Evolutionary conservation across 306 rosid genomes (phyloP).

Genomic region (Benincasa hispida): DNA sequence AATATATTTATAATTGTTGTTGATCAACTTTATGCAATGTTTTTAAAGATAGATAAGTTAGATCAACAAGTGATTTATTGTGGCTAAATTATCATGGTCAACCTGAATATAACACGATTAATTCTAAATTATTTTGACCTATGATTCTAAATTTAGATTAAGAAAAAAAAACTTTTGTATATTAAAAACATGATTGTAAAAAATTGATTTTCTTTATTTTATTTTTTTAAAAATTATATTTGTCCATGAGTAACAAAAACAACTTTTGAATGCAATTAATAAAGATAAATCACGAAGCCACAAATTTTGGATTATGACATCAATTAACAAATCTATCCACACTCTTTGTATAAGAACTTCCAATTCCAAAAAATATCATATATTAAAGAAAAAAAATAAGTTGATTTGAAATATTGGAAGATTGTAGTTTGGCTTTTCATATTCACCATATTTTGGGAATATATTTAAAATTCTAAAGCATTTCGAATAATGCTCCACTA

Average conservation of each 20-base stretch:
- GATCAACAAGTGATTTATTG: too few species aligned
- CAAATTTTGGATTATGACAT: background rate
- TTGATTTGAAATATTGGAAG: background rate
- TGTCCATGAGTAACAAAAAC: background rate
- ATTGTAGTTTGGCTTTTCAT: background rate
- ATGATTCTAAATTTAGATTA: too few species aligned
- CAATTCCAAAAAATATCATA: background rate
- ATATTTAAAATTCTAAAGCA: too few species aligned
- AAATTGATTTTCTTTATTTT: background rate
- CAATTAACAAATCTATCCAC: background rate
- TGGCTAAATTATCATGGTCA: too few species aligned
- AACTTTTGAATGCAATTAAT: background rate
- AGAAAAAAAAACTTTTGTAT: too few species aligned
- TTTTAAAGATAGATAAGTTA: too few species aligned
- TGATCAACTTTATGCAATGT: too few species aligned
- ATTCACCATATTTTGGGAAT: background rate
- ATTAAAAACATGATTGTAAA: background rate
- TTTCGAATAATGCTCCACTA: too few species aligned
- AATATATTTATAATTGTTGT: too few species aligned
- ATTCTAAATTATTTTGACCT: too few species aligned
- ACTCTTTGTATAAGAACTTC: background rate
- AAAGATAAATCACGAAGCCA: background rate
- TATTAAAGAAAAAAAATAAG: background rate
- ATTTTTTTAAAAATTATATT: background rate
- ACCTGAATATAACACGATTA: too few species aligned